Conservation (phyloP, 306 rosid species). For the Cicer chorassanicum region DNA sequence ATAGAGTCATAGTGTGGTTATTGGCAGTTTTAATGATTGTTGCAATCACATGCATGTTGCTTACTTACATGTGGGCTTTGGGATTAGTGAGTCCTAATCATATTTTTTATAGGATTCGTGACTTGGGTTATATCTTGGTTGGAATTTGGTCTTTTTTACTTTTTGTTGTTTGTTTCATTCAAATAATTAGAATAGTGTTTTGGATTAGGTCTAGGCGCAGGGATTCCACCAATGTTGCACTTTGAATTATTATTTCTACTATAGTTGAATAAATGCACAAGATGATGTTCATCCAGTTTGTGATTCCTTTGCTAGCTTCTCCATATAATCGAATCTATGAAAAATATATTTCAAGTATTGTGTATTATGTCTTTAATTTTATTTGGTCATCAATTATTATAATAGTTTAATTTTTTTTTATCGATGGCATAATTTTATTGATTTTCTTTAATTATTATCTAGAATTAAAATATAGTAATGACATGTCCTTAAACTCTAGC, state of each 20-base stretch:
- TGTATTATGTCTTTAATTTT: too few relatives aligned
- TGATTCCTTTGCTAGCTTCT: too few relatives aligned
- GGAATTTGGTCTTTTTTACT: conserved; percentile 28
- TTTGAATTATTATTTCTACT: not conserved
- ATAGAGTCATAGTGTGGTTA: conserved; percentile 37
- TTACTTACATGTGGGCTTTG: conserved; percentile 34
- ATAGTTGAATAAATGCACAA: not conserved
- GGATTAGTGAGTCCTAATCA: conserved; percentile 41
- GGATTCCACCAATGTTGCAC: not conserved
- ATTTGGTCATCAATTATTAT: too few relatives aligned
- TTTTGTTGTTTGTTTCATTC: not conserved
- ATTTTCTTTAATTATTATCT: too few relatives aligned
- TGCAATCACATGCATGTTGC: conserved; percentile 40
- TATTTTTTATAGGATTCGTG: not conserved
- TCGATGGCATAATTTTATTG: too few relatives aligned
- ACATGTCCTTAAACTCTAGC: too few relatives aligned
- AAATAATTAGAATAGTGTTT: conserved; percentile 10
- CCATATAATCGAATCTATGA: too few relatives aligned
- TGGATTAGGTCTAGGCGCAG: conserved; percentile 39
- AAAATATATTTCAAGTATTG: too few relatives aligned
- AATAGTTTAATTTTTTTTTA: too few relatives aligned
- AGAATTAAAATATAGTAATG: too few relatives aligned
- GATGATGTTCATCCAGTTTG: too few relatives aligned
- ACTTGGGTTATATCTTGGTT: not conserved
- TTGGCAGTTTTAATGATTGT: conserved; percentile 37